A percentile compares a stretch with the other conserved stretches of the same genome.
These are phyloP conservation scores for Breynia disticha DNA, from an alignment of 441 rosid genomes.

Conservation along the genomic window DNA sequence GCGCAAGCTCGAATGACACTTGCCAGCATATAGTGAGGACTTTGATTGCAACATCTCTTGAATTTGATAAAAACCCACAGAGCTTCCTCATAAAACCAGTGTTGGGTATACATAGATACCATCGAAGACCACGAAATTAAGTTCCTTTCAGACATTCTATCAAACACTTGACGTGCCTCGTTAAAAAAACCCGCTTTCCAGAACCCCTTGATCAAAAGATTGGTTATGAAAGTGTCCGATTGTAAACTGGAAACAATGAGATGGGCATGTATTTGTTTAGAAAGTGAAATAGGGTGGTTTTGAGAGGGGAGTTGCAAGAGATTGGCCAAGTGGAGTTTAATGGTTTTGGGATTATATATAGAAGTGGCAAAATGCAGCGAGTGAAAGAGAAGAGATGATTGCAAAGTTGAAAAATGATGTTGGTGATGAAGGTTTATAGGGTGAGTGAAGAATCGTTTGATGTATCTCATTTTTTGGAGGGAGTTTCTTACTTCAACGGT, in stretches of 20 bases:
- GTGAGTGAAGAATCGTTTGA: too few species aligned
- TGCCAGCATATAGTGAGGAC: conserved; percentile 50
- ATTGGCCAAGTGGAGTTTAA: neutral
- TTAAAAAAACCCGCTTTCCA: neutral
- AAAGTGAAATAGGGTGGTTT: neutral
- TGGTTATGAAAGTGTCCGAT: conserved; percentile 4
- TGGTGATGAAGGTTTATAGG: too few species aligned
- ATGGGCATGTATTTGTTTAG: conserved; percentile 12
- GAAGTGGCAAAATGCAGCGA: neutral
- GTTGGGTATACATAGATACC: conserved; percentile 48
- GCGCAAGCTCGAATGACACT: conserved; percentile 51
- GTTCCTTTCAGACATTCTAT: conserved; percentile 45
- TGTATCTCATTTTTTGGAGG: too few species aligned
- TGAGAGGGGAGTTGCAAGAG: conserved; percentile 6
- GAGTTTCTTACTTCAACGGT: too few species aligned
- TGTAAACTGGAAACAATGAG: conserved; percentile 4
- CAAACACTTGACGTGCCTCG: conserved; percentile 40
- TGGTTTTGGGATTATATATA: neutral
- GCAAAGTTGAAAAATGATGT: neutral
- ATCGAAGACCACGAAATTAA: conserved; percentile 63
- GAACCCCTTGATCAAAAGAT: neutral
- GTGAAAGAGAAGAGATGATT: neutral
- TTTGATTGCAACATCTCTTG: conserved; percentile 21
- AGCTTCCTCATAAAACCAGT: conserved; percentile 37
- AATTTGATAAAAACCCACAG: conserved; percentile 34